phyloP scores from a whole-genome alignment of 345 rosid genomes.

The Murraya paniculata region DNA sequence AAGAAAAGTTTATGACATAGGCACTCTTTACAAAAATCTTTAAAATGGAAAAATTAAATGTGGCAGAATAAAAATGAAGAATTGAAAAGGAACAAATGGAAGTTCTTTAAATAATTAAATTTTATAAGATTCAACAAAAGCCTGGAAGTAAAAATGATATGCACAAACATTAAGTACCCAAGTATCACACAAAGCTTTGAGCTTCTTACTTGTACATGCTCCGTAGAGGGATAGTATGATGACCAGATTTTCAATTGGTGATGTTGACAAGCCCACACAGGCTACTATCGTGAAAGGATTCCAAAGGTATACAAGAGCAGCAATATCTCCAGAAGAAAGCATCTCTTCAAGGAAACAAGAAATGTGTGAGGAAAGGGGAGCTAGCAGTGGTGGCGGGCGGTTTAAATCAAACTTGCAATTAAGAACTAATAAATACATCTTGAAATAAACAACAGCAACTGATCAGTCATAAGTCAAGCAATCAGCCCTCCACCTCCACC shows the following conservation, averaged over 20 bases:
- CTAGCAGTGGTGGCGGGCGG: neutral
- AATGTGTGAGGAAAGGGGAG: neutral
- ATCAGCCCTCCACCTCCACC: neutral
- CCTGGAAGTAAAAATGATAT: neutral
- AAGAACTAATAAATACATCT: neutral
- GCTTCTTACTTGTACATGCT: conserved; percentile 67
- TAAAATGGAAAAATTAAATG: neutral
- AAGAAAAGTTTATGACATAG: neutral
- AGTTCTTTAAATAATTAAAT: neutral
- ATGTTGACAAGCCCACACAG: conserved; percentile 85
- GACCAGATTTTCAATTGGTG: conserved; percentile 75
- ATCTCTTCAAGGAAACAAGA: conserved; percentile 39
- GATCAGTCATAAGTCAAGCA: neutral
- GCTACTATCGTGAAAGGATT: conserved; percentile 87
- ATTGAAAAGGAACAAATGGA: neutral
- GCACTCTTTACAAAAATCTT: neutral
- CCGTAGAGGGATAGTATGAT: conserved; percentile 66
- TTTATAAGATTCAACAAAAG: neutral
- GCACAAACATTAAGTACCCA: neutral
- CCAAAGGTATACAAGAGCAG: conserved; percentile 82
- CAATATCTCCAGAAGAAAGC: conserved; percentile 69
- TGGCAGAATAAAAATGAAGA: neutral
- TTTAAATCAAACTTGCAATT: neutral
- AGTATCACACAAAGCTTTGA: conserved; percentile 9
- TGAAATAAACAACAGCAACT: neutral